Conservation (phyloP, 2,329 filamentous ascomycete genomes). For the Cordyceps sp. region DNA sequence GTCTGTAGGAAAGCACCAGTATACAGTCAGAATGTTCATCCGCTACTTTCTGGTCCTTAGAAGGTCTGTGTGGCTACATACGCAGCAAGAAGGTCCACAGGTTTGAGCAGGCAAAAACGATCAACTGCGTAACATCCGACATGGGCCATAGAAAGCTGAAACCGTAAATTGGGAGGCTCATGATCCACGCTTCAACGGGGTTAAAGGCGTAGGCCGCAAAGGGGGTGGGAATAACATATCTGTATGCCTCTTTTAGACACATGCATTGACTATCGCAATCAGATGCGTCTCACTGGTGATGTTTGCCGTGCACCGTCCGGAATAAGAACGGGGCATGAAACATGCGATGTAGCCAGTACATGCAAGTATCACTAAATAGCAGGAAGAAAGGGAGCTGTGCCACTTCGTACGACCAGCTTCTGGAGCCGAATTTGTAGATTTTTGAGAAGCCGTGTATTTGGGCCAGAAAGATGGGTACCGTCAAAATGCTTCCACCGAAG, state of each 20-base stretch:
- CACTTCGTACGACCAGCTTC: neutral
- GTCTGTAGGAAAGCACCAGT: neutral
- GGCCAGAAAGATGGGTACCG: neutral
- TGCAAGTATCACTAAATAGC: constrained; percentile 66
- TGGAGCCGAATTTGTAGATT: neutral
- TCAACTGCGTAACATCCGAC: neutral
- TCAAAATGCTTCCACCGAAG: no score
- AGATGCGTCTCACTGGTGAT: constrained; percentile 1
- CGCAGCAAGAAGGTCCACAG: no score
- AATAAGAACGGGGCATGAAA: constrained; percentile 48
- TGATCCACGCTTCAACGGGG: constrained; percentile 1
- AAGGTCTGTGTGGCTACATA: no score
- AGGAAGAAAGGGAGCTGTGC: constrained; percentile 40
- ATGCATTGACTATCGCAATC: no score
- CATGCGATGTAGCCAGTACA: constrained; percentile 75
- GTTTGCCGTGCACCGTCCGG: constrained; percentile 2
- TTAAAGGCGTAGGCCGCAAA: constrained; percentile 3
- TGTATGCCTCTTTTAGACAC: neutral
- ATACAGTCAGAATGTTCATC: neutral
- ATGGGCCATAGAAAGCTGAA: constrained; percentile 1
- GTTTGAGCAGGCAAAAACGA: no score
- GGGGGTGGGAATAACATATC: constrained; percentile 1
- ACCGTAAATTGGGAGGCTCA: constrained; percentile 1
- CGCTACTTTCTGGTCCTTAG: no score
- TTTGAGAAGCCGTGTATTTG: neutral